Base-by-base conservation (phyloP, 2,329 filamentous ascomycete species). In the Aschersonia sp. region DNA sequence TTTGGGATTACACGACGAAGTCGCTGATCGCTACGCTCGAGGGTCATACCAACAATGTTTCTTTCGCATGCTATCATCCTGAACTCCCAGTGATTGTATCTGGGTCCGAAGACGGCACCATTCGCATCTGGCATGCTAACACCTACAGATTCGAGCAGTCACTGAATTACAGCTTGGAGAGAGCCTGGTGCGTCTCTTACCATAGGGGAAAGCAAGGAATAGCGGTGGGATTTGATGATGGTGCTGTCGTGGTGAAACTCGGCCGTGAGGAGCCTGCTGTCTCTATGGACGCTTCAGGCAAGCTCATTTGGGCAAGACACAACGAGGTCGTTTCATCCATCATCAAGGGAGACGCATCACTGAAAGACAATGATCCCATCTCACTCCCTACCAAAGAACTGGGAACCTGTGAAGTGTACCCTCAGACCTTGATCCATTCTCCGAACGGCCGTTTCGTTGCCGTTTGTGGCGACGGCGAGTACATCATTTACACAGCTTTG, bases 1-100 rank as follows among this genome's bases (percentile, higher is more conserved):
- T 98, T 48, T 98, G 92, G 90, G 92, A 98, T 63, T 97, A 98
- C 72, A 97, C 90, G 10, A 97, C 89, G 45, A 98, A 98, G 69
- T 92, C 88, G 10, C 73, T 97, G 54, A 95, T 97, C 61, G 92
- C 92, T 32, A 97, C 90, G 3, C 75, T 98, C 44, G 92, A 98
- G 66, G 92, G 92, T 31, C 92, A 98, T 66, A 94, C 88, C 32
- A 95, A 89, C 66, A 98, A 98, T 60, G 92, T 98, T 44, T 95
- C 89, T 3, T 98, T 97, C 60, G 92, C 92, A 45, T 94, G 89
- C 66, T 98, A 97, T 63, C 92, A 98, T 66, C 92, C 92, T 2
- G 90, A 97, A 66, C 72, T 98, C 45, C 92, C 92, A 2, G 83
- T 98, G 54, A 98, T 98, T 59, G 90, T 98, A 48, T 97, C 92